Conservation (phyloP, 345 rosid genomes). For the Camelina laxa region DNA sequence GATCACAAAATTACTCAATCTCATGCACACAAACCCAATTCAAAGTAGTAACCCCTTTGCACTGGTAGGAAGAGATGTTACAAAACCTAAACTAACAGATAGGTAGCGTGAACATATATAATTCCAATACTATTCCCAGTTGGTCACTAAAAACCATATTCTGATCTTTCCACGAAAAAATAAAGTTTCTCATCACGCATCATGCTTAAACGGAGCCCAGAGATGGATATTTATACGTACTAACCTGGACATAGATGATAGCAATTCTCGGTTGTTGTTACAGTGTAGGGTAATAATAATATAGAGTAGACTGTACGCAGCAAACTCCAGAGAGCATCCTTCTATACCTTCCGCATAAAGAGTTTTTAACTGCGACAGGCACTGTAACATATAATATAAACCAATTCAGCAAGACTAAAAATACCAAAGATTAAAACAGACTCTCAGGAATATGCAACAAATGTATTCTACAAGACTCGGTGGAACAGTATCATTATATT, state of each 20-base stretch:
- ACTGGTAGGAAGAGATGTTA: conserved; percentile 26
- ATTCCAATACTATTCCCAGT: conserved; percentile 9
- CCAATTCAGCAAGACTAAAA: conserved; percentile 27
- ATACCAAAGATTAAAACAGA: not conserved
- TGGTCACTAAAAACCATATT: conserved; percentile 11
- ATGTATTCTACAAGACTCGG: conserved; percentile 30
- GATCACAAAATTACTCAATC: conserved; percentile 3
- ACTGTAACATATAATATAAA: conserved; percentile 54
- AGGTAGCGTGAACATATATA: conserved; percentile 14
- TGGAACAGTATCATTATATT: conserved; percentile 4
- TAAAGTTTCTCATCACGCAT: not conserved
- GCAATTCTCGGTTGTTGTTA: conserved; percentile 77
- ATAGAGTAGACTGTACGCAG: conserved; percentile 89
- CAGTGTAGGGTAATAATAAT: conserved; percentile 92
- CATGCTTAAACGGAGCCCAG: conserved; percentile 24
- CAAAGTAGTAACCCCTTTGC: conserved; percentile 27
- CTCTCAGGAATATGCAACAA: conserved; percentile 16
- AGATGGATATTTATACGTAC: conserved; percentile 34
- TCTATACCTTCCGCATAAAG: conserved; percentile 92
- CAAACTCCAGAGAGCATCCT: conserved; percentile 90
- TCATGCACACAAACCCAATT: conserved; percentile 22
- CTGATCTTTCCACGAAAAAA: conserved; percentile 8
- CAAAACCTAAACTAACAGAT: conserved; percentile 1
- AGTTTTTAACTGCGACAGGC: conserved; percentile 91
- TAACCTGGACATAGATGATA: conserved; percentile 91